Evolutionary conservation across 2,329 filamentous ascomycete species (phyloP), one percentile per base, ranked within the genome.

Genomic region (Celoporthe dispersa): DNA sequence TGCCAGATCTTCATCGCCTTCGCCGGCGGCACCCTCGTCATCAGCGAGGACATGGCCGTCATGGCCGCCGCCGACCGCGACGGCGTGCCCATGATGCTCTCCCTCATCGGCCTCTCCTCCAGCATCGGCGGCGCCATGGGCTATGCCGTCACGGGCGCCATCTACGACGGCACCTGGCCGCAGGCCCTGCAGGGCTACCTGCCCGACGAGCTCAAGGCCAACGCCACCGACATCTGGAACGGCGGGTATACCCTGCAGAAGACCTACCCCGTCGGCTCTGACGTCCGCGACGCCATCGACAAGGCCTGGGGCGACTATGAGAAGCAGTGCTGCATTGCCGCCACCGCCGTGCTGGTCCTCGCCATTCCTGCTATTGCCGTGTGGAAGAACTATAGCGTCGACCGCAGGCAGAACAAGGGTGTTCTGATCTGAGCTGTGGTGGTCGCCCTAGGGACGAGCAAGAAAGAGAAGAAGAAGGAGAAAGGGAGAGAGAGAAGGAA

Each of bases 1-100:
- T 87, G 85, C 61, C 87, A 91, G 75, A 83, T 90, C 63, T 83
- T 90, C 70, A 85, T 91, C 70, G 85, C 88, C 8, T 82, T 88
- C 48, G 86, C 84, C 4, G 87, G 87, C 4, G 87, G 87, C 16
- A 82, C 86, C 14, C 80, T 90, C 7, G 85, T 87, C 70, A 86
- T 90, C 62, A 84, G 84, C 65, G 83, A 87, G 69, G 84, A 90
- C 74, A 82, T 90, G 62, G 86, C 86, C 12, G 84, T 86, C 66
- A 87, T 90, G 80, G 85, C 88, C 0, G 87, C 85, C 1, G 84
- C 71, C 1, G 71, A 72, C 61, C 71, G 71, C 28, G 71, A 72
- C 61, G 71, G 71, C 6, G 71, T 72, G 8, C 71, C 71, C 31
- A 79, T 81, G 77, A 77, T 81, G 74, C 75, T 82, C 16, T 77